These are phyloP conservation scores for Hericium erinaceus DNA, from an alignment of 768 basidiomycete species.

Conservation along the genomic window DNA sequence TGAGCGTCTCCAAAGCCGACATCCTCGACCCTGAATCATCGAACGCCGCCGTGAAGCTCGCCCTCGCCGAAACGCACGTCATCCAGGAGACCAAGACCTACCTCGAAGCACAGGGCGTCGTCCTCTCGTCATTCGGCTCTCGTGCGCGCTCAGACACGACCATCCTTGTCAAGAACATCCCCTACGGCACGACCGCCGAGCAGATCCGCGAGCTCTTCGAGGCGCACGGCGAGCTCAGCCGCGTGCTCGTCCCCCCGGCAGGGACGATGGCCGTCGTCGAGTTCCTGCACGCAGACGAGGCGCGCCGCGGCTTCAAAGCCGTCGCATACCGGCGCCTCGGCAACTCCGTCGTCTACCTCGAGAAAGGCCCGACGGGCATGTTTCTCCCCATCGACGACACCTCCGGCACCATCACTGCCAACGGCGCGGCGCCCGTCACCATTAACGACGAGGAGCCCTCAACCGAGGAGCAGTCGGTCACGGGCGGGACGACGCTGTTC, in stretches of 20 bases:
- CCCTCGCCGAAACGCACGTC: slow-evolving; percentile 92
- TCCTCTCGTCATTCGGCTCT: slow-evolving; percentile 41
- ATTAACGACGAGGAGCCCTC: slow-evolving; percentile 26
- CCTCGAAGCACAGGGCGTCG: slow-evolving; percentile 69
- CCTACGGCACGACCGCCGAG: slow-evolving; percentile 71
- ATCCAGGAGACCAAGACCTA: slow-evolving; percentile 92
- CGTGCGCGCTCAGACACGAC: slow-evolving; percentile 61
- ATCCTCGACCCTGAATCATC: slow-evolving; percentile 80
- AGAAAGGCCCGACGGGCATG: slow-evolving; percentile 84
- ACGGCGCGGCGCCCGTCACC: slow-evolving; percentile 12
- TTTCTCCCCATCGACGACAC: slow-evolving; percentile 34
- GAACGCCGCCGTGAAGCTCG: slow-evolving; percentile 87
- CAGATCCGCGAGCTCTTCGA: slow-evolving; percentile 78
- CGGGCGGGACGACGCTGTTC: slow-evolving; percentile 76
- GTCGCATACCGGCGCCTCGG: slow-evolving; percentile 84
- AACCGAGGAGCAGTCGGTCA: slow-evolving; percentile 34
- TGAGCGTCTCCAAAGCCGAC: slow-evolving; percentile 80
- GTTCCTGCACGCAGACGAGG: slow-evolving; percentile 63
- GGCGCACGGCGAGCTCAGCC: slow-evolving; percentile 58
- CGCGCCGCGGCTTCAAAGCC: slow-evolving; percentile 65
- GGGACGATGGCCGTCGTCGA: slow-evolving; percentile 93
- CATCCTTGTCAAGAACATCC: slow-evolving; percentile 94
- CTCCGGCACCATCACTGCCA: slow-evolving; percentile 8
- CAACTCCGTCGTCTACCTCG: slow-evolving; percentile 85
- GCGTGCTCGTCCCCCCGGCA: slow-evolving; percentile 81